Evolutionary conservation across 164 flowering plant species (phyloP), one percentile per base, ranked within the genome.

Genomic region (Berberis vulgaris): DNA sequence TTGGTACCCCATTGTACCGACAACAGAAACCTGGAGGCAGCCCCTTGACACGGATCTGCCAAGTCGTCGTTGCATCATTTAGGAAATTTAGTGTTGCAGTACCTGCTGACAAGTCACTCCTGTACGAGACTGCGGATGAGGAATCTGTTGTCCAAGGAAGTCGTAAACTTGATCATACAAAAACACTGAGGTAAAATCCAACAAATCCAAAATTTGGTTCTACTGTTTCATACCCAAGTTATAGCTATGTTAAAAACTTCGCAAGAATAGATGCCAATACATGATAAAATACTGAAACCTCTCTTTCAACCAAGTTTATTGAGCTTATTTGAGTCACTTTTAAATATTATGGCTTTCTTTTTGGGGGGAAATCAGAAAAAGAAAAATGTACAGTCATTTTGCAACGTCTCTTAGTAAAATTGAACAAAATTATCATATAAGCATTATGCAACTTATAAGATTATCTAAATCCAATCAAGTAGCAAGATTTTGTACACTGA

Each of bases 1-100:
- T 72, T 3, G 84, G 84, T 3, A 70, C 79, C 2, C 69, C 66
- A 3, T 39, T 71, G 61, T 81, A 73, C 52, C 68, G 84, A 7
- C 49, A 68, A 55, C 82, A 79, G 57, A 75, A 63, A n/a, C 82
- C 84, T 3, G 81, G 78, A 41, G 82, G 84, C 41, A 81, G 82
- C 66, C 82, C 82, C 26, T 41, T 81, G 45, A 73, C 82, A 39
- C 74, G 84, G 4, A 56, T 81, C 9, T 54, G 60, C 39, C 80
- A 79, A 61, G 84, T 81, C 0, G 0, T 81, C 13, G 78, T 75
- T 2, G 84, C 76, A 13, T 64, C 82, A 1, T 57, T 71, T 10
- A 77, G 66, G 73, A 81, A 81, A 55, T 50, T 46, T 59, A 45
- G 49, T 3, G 76, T 73, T 7, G 40, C 60, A 60, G 80, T 81